Evolutionary conservation across 1,139 yeast species (phyloP).

Genomic region (Zygosaccharomyces sapae): DNA sequence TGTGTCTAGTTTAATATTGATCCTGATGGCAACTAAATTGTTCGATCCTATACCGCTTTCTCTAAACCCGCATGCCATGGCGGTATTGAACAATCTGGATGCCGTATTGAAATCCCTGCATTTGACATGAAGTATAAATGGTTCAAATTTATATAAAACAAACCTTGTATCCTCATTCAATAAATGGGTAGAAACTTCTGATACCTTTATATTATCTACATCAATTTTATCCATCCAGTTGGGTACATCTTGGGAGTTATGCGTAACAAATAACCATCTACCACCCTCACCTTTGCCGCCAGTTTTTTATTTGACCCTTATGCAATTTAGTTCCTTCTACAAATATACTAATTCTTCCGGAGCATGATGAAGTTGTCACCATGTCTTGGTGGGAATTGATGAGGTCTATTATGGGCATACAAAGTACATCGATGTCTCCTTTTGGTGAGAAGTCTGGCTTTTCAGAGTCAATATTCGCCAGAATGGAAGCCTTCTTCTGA

Average conservation of each 20-base stretch:
- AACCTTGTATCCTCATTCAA: conserved; percentile 39
- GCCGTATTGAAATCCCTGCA: conserved; percentile 63
- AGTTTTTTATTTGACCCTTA: conserved; percentile 39
- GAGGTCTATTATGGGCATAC: conserved; percentile 64
- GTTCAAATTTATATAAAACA: conserved; percentile 74
- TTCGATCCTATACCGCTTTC: conserved; percentile 84
- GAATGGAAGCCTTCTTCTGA: conserved; percentile 60
- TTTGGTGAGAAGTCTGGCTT: conserved; percentile 75
- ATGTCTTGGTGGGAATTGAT: conserved; percentile 61
- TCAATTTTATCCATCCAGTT: conserved; percentile 46
- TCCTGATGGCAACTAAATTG: conserved; percentile 72
- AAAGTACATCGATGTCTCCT: conserved; percentile 69
- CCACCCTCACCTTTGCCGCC: conserved; percentile 91
- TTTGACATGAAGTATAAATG: conserved; percentile 77
- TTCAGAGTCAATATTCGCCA: conserved; percentile 50
- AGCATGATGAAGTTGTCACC: conserved; percentile 86
- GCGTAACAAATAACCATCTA: conserved; percentile 79
- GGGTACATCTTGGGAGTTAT: conserved; percentile 48
- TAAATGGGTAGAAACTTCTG: conserved; percentile 1
- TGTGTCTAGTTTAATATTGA: conserved; percentile 58
- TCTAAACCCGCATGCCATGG: conserved; percentile 82
- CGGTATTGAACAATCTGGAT: conserved; percentile 56
- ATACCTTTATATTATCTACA: conserved; percentile 13
- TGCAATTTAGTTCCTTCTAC: conserved; percentile 53
- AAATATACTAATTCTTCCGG: conserved; percentile 80